These are phyloP conservation scores for Geotrichum phurueaensis DNA, from an alignment of 1,139 yeast species.

Conservation along the genomic window DNA sequence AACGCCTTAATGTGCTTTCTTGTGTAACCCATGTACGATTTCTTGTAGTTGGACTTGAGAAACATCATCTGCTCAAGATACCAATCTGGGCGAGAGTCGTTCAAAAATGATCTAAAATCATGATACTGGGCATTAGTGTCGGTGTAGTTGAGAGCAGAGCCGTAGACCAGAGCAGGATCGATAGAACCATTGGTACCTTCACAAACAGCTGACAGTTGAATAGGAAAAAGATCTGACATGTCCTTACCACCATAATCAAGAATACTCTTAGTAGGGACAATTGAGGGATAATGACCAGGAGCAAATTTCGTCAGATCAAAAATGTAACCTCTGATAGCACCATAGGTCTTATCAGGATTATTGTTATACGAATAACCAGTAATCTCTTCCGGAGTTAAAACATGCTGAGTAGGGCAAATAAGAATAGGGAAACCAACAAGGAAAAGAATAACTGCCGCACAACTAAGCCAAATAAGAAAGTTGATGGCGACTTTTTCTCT, in stretches of 20 bases:
- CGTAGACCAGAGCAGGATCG: constrained; percentile 35
- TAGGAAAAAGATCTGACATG: constrained; percentile 35
- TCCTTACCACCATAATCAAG: constrained; percentile 38
- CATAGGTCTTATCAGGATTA: constrained; percentile 33
- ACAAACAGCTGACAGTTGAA: constrained; percentile 40
- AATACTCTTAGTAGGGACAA: constrained; percentile 35
- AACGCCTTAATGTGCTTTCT: constrained; percentile 30
- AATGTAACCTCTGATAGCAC: constrained; percentile 38
- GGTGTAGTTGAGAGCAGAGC: constrained; percentile 34
- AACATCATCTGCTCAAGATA: constrained; percentile 37
- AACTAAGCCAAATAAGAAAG: constrained; percentile 38
- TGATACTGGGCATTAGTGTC: constrained; percentile 39
- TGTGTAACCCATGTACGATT: constrained; percentile 38
- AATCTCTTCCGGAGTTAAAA: constrained; percentile 34
- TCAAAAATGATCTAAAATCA: constrained; percentile 37
- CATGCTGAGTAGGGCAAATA: constrained; percentile 39
- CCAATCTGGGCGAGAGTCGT: constrained; percentile 42
- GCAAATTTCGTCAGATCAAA: constrained; percentile 38
- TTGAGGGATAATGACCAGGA: constrained; percentile 37
- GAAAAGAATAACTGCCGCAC: constrained; percentile 34
- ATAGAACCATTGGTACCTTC: constrained; percentile 33
- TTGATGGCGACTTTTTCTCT: constrained; percentile 41
- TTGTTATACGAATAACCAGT: constrained; percentile 29
- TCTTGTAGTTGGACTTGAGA: constrained; percentile 34
- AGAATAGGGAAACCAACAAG: constrained; percentile 39